Conservation (phyloP, 352 stramenopile species). For the Phytopythium oedochilum region DNA sequence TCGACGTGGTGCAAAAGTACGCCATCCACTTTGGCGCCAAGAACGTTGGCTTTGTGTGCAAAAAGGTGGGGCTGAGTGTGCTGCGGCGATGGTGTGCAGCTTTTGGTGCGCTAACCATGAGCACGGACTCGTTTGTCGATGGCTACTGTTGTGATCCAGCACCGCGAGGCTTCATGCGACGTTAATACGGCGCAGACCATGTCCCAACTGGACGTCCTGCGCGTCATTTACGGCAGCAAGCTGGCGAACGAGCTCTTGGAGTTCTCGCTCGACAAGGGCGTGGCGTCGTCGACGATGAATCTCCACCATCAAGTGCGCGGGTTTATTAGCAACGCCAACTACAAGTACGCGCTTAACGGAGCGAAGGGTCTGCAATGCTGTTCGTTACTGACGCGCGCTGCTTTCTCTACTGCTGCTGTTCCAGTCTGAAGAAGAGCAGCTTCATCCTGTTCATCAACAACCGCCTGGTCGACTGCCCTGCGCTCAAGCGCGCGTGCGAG, state of each 20-base stretch:
- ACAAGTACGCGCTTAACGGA: constrained; percentile 44
- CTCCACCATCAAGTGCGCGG: constrained; percentile 29
- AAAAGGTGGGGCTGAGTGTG: constrained; percentile 55
- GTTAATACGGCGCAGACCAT: constrained; percentile 68
- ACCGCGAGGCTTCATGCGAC: constrained; percentile 74
- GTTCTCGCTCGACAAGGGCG: constrained; percentile 35
- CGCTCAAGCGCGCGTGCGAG: constrained; percentile 92
- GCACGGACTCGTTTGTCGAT: too few relatives aligned
- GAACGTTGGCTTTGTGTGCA: constrained; percentile 94
- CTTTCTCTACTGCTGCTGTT: neutral
- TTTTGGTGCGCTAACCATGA: too few relatives aligned
- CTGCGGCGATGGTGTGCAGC: too few relatives aligned
- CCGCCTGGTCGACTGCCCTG: constrained; percentile 91
- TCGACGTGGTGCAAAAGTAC: constrained; percentile 97
- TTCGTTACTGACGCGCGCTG: neutral
- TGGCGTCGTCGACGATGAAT: constrained; percentile 23
- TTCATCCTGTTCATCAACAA: constrained; percentile 98
- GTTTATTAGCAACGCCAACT: constrained; percentile 88
- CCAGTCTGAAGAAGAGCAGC: constrained; percentile 71
- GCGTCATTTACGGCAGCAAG: constrained; percentile 70
- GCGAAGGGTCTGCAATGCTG: neutral
- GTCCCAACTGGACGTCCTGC: constrained; percentile 67
- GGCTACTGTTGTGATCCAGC: constrained; percentile 19
- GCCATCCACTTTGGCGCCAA: constrained; percentile 90
- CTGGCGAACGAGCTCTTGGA: constrained; percentile 52